Conservation (phyloP, 805 yeast species). For the Pichia rugopelliculosa region DNA sequence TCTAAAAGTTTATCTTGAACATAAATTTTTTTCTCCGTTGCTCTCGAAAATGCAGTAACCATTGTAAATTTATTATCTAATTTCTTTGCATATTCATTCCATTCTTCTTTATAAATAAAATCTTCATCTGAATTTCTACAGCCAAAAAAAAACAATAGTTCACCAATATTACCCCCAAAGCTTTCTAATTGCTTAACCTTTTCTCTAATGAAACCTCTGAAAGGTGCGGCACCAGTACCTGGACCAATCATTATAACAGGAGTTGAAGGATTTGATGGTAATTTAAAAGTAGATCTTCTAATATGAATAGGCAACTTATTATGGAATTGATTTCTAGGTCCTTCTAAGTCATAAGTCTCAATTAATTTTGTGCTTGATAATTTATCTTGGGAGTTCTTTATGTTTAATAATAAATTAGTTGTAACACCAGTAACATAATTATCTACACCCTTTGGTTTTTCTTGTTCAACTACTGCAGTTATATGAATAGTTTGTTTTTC, state of each 20-base stretch:
- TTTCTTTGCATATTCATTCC: constrained; percentile 64
- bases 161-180: constrained; percentile 54
- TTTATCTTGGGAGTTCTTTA: constrained; percentile 54
- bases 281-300: constrained; percentile 89
- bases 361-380: constrained; percentile 32
- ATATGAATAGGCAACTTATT: constrained; percentile 78
- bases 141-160: constrained; percentile 75
- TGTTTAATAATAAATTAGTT: constrained; percentile 75
- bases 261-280: constrained; percentile 75
- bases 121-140: constrained; percentile 77
- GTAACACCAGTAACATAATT: constrained; percentile 74
- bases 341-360: constrained; percentile 64
- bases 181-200: constrained; percentile 50
- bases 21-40: constrained; percentile 55
- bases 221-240: constrained; percentile 98
- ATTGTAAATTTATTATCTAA: constrained; percentile 61
- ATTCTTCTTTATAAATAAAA: constrained; percentile 80
- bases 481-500: constrained; percentile 72
- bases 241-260: constrained; percentile 95
- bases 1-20: constrained; percentile 76
- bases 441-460: constrained; percentile 26
- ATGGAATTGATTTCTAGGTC: constrained; percentile 63
- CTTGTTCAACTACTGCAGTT: constrained; percentile 88
- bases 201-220: constrained; percentile 91
- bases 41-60: constrained; percentile 84